Evolutionary conservation across 768 basidiomycete species (phyloP), one percentile per base, ranked within the genome.

Genomic region (Pholiota molesta): DNA sequence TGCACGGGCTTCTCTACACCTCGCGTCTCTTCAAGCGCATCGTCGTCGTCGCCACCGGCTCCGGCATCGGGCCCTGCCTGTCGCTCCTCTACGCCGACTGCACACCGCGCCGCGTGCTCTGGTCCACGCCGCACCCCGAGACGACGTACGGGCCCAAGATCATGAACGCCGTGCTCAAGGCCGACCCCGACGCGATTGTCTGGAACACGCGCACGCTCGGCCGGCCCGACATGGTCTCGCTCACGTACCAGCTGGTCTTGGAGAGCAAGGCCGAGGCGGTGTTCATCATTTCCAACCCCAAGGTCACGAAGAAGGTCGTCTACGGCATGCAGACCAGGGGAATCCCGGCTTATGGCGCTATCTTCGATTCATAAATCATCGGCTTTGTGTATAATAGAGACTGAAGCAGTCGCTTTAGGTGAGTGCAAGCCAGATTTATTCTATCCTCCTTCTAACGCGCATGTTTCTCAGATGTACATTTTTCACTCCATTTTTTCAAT

Each of bases 11-110:
- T 52, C 70, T 86, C 47, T 77, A 81, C 53, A 81, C 82, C 54
- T 79, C 80, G 8, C 73, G 76, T 7, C 73, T 84, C 52, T 85
- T 86, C 79, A 77, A 79, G 31, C 75, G 78, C 37, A 73, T 85
- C 28, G 78, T 85, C 26, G 72, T 85, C 52, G 83, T 85, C 42
- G 84, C 84, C 19, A 86, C 84, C 1, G 84, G 84, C 4, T 78
- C 75, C 8, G 84, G 83, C 16, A 85, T 85, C 45, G 84, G 81
- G 0, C 84, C 84, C 7, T 76, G 75, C 57, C 69, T 74, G 10
- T 75, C 78, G 13, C 66, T 74, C 8, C 70, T 79, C 37, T 76
- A 75, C 54, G 74, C 74, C 13, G 69, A 74, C 39, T 70, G 66
- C 40, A 77, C 75, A 0, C 77, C 75, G 7, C 72, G 74, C 42